Conservation (phyloP, 257 asterid species). For the Gardenia jasminoides region DNA sequence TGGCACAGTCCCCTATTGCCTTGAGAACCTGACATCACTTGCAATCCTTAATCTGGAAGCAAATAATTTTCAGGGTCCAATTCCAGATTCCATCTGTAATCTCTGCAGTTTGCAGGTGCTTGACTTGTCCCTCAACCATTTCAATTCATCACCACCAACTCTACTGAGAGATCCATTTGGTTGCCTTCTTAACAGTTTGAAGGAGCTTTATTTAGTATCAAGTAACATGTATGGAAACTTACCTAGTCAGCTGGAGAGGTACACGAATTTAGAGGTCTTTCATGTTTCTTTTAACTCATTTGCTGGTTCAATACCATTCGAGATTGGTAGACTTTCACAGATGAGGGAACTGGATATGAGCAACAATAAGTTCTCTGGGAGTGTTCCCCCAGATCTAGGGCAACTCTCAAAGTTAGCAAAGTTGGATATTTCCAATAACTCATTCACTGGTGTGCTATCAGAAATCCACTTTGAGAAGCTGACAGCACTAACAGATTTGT, state of each 20-base stretch:
- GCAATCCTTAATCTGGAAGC: slow-evolving; percentile 3
- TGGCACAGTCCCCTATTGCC: slow-evolving; percentile 4
- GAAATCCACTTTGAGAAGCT: slow-evolving; percentile 21
- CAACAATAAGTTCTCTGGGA: slow-evolving; percentile 16
- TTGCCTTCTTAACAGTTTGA: slow-evolving; percentile 14
- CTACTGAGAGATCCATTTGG: slow-evolving; percentile 7
- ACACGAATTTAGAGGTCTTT: slow-evolving; percentile 8
- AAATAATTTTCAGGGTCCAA: neutral
- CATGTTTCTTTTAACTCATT: slow-evolving; percentile 17
- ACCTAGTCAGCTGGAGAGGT: neutral
- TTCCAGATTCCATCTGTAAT: slow-evolving; percentile 12
- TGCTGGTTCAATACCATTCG: slow-evolving; percentile 18
- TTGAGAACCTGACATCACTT: slow-evolving; percentile 11
- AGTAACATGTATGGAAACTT: slow-evolving; percentile 4
- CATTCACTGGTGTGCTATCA: slow-evolving; percentile 17
- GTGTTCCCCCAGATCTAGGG: slow-evolving; percentile 18
- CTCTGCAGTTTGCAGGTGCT: slow-evolving; percentile 18
- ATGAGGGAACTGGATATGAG: slow-evolving; percentile 24
- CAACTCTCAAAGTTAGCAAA: slow-evolving; percentile 11
- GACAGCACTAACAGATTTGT: neutral
- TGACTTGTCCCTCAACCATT: slow-evolving; percentile 16
- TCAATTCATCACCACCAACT: slow-evolving; percentile 4
- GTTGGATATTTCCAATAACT: slow-evolving; percentile 13
- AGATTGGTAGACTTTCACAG: slow-evolving; percentile 11
- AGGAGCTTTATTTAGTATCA: slow-evolving; percentile 9